phyloP scores from a whole-genome alignment of 306 rosid genomes.

The Prunus mongolica region DNA sequence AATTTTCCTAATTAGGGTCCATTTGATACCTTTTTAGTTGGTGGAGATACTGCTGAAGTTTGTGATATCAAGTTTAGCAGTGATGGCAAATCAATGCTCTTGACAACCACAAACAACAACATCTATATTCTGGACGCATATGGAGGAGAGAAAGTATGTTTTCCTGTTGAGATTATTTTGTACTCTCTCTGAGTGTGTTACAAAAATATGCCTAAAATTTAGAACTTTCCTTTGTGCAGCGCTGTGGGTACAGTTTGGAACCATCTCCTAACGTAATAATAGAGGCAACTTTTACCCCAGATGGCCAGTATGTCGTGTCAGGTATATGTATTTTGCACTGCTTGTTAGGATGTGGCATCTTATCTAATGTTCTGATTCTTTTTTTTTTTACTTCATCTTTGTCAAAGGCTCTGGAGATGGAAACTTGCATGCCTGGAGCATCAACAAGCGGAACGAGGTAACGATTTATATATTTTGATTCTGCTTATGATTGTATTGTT shows the following conservation, averaged over 20 bases:
- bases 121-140: constrained; percentile 95
- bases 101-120: constrained; percentile 82
- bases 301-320: constrained; percentile 85
- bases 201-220: neutral
- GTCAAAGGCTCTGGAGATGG: constrained; percentile 80
- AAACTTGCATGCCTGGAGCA: constrained; percentile 91
- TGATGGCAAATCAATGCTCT: constrained; percentile 94
- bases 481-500: neutral
- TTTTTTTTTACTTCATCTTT: neutral
- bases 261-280: constrained; percentile 69
- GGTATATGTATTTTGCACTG: constrained; percentile 39
- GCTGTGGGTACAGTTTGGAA: constrained; percentile 91
- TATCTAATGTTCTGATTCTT: neutral
- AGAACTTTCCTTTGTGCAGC: constrained; percentile 48
- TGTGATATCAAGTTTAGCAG: constrained; percentile 96
- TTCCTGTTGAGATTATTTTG: constrained; percentile 11
- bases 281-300: constrained; percentile 96
- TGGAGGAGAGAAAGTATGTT: constrained; percentile 82
- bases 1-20: constrained; percentile 67
- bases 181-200: neutral
- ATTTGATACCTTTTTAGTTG: constrained; percentile 94
- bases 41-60: constrained; percentile 96
- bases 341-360: neutral
- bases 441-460: constrained; percentile 72
- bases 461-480: constrained; percentile 8